These are phyloP conservation scores for Erodium maritimum DNA, from an alignment of 345 rosid species.

Conservation along the genomic window DNA sequence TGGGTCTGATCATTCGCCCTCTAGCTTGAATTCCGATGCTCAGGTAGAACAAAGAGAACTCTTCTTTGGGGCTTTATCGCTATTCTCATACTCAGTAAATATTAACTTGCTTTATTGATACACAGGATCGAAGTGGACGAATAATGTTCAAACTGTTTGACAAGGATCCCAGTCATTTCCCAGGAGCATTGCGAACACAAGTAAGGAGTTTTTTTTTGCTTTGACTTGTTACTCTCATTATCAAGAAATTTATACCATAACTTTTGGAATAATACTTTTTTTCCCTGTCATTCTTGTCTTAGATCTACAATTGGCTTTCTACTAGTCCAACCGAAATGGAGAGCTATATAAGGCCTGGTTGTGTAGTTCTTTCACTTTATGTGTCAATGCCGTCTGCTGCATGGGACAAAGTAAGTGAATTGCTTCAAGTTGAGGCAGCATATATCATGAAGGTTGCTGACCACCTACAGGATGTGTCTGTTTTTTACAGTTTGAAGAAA, in stretches of 20 bases:
- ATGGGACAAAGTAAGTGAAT: slow-evolving; percentile 69
- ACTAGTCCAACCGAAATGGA: slow-evolving; percentile 90
- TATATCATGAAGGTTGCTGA: slow-evolving; percentile 13
- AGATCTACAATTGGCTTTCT: slow-evolving; percentile 86
- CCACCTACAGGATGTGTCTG: slow-evolving; percentile 15
- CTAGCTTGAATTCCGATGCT: slow-evolving; percentile 66
- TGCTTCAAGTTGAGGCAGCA: slow-evolving; percentile 1
- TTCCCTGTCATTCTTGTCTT: slow-evolving; percentile 14
- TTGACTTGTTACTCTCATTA: not conserved
- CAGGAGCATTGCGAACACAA: slow-evolving; percentile 53
- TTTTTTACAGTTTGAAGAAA: slow-evolving; percentile 54
- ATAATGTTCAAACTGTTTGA: slow-evolving; percentile 62
- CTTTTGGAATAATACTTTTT: slow-evolving; percentile 1
- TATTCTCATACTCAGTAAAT: too few species aligned
- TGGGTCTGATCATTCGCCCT: slow-evolving; percentile 83
- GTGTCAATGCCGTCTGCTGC: slow-evolving; percentile 54
- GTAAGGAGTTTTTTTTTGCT: slow-evolving; percentile 18
- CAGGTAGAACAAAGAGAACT: slow-evolving; percentile 36
- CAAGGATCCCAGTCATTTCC: slow-evolving; percentile 78
- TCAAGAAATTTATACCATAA: slow-evolving; percentile 2
- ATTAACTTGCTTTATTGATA: slow-evolving; percentile 7
- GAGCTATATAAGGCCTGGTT: slow-evolving; percentile 93
- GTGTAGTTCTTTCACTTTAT: slow-evolving; percentile 71
- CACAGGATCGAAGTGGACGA: slow-evolving; percentile 60
- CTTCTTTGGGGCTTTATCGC: too few species aligned